Evolutionary conservation across 495 filamentous ascomycete genomes (phyloP).

Genomic region (Hypoxylon rickii): DNA sequence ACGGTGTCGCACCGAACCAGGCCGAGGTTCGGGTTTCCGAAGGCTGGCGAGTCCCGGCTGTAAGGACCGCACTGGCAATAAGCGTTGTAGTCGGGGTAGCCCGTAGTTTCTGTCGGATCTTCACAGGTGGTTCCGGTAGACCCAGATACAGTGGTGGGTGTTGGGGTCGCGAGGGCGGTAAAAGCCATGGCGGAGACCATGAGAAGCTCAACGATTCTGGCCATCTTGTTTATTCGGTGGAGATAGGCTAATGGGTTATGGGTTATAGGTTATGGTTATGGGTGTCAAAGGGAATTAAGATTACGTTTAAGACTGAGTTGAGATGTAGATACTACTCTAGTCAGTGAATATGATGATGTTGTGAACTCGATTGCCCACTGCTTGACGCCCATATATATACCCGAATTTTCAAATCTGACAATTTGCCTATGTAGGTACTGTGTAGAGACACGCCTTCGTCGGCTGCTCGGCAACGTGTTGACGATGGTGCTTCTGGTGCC

Average conservation of each 20-base stretch:
- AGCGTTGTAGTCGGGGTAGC: constrained; percentile 34
- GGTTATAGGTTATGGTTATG: no score
- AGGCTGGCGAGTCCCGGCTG: constrained; percentile 15
- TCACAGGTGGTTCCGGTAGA: constrained; percentile 16
- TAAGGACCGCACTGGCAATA: constrained; percentile 34
- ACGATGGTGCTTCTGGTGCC: background rate
- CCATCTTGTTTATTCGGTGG: constrained; percentile 6
- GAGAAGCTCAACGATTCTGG: constrained; percentile 4
- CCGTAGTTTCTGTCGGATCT: constrained; percentile 22
- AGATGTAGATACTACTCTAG: no score
- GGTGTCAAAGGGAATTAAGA: no score
- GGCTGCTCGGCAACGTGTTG: constrained; percentile 10
- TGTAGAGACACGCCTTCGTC: constrained; percentile 17
- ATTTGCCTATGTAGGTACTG: constrained; percentile 3
- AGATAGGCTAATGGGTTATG: background rate
- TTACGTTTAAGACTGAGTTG: no score
- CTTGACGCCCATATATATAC: no score
- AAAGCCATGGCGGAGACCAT: constrained; percentile 3
- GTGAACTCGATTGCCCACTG: no score
- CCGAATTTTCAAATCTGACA: no score
- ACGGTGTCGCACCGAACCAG: constrained; percentile 35
- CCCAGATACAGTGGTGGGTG: constrained; percentile 3
- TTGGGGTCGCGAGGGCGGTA: constrained; percentile 10
- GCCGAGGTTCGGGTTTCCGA: constrained; percentile 37
- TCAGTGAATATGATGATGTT: no score